A percentile compares a stretch with the other conserved stretches of the same genome.
Conservation (phyloP, 2,329 filamentous ascomycete genomes). For the Paradendryphiella salina region DNA sequence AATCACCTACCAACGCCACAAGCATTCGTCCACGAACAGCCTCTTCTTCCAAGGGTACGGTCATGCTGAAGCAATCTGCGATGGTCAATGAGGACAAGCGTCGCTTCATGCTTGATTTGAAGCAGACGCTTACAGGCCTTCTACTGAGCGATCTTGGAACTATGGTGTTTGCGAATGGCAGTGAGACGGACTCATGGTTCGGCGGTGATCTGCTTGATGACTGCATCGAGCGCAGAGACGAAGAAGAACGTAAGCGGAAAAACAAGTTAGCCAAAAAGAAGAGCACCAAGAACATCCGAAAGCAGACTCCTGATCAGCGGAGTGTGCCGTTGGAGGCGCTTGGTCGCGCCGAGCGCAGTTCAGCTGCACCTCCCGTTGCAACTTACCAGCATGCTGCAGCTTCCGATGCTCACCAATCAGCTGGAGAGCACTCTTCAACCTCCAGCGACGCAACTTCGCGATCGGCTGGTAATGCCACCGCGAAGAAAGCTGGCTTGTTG, state of each 20-base stretch:
- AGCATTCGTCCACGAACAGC: conserved; percentile 67
- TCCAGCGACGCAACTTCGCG: conserved; percentile 52
- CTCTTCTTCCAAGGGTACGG: conserved; percentile 68
- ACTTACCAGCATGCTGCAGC: conserved; percentile 49
- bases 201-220: conserved; percentile 59
- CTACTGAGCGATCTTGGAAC: conserved; percentile 87
- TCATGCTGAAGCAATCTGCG: conserved; percentile 61
- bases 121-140: conserved; percentile 79
- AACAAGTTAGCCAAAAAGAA: conserved; percentile 45
- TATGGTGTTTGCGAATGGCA: conserved; percentile 82
- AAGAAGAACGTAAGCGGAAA: conserved; percentile 47
- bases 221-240: conserved; percentile 48
- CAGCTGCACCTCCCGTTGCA: conserved; percentile 48
- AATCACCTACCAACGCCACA: conserved; percentile 65
- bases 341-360: conserved; percentile 48
- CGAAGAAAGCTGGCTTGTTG: conserved; percentile 50
- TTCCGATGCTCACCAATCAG: conserved; percentile 47
- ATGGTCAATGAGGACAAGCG: conserved; percentile 70
- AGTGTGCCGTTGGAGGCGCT: conserved; percentile 50
- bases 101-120: conserved; percentile 75
- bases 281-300: conserved; percentile 66
- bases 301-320: conserved; percentile 41
- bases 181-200: conserved; percentile 92
- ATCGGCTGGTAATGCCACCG: conserved; percentile 46
- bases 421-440: conserved; percentile 51